phyloP scores from a whole-genome alignment of 2,329 filamentous ascomycete genomes.

The Cucurbitaria berberidis region DNA sequence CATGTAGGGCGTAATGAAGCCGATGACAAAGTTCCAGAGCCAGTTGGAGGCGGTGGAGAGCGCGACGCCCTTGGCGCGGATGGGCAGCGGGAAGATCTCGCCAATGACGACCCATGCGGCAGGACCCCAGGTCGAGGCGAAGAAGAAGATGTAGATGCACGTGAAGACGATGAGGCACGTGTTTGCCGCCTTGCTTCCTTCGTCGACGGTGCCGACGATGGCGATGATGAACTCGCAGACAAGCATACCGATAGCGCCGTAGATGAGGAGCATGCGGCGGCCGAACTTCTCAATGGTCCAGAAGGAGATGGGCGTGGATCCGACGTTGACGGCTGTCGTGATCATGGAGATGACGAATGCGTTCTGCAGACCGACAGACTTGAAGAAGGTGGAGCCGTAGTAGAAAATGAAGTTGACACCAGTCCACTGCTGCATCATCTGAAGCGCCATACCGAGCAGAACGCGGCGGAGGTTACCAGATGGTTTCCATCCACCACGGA shows the following conservation, averaged over 20 bases:
- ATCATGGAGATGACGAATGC: constrained; percentile 83
- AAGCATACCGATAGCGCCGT: constrained; percentile 81
- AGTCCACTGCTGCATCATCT: constrained; percentile 65
- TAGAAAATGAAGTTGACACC: constrained; percentile 81
- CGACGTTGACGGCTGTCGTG: constrained; percentile 87
- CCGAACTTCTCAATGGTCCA: constrained; percentile 83
- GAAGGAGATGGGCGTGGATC: constrained; percentile 85
- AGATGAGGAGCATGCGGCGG: constrained; percentile 79
- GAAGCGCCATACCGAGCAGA: constrained; percentile 55
- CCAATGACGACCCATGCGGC: constrained; percentile 76
- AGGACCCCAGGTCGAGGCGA: constrained; percentile 87
- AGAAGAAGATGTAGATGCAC: constrained; percentile 92
- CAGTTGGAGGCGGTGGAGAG: constrained; percentile 90
- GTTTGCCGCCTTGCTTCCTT: constrained; percentile 58
- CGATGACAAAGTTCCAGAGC: constrained; percentile 78
- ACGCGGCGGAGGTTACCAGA: constrained; percentile 59
- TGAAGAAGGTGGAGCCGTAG: constrained; percentile 80
- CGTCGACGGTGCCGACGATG: constrained; percentile 61
- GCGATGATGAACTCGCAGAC: constrained; percentile 86
- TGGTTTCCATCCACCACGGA: constrained; percentile 61
- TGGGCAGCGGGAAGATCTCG: constrained; percentile 88
- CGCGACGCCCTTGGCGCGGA: constrained; percentile 85
- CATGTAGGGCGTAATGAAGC: constrained; percentile 71
- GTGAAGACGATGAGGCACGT: constrained; percentile 78
- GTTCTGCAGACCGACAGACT: constrained; percentile 76